phyloP scores from a whole-genome alignment of 2,329 filamentous ascomycete genomes.

The Curvularia sp. region DNA sequence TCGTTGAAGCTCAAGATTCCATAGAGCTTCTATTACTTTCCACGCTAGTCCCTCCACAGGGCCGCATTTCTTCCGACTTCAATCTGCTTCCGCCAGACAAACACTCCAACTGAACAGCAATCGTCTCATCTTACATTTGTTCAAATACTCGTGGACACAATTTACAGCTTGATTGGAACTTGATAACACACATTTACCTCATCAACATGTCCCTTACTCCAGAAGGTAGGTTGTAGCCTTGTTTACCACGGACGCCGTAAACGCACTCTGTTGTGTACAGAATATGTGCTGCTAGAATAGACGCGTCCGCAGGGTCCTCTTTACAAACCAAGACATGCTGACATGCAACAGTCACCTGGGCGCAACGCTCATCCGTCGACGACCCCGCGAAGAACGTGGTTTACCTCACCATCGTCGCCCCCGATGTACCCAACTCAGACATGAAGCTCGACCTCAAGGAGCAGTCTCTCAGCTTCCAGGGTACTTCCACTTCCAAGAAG shows the following conservation, averaged over 20 bases:
- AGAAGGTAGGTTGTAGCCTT: conserved; percentile 51
- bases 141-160: conserved; percentile 1
- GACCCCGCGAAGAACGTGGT: conserved; percentile 91
- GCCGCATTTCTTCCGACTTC: conserved; percentile 47
- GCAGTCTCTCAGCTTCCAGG: conserved; percentile 82
- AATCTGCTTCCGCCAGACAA: conserved; percentile 33
- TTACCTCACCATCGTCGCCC: conserved; percentile 88
- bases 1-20: conserved; percentile 38
- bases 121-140: conserved; percentile 7
- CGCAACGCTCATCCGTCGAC: conserved; percentile 85
- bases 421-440: conserved; percentile 78
- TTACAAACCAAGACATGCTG: conserved; percentile 20
- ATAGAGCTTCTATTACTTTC: conserved; percentile 50
- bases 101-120: conserved; percentile 26
- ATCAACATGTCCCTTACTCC: conserved; percentile 45
- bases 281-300: neutral
- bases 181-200: conserved; percentile 8
- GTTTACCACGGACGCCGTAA: conserved; percentile 11
- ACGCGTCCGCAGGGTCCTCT: conserved; percentile 15
- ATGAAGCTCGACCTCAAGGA: conserved; percentile 76
- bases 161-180: conserved; percentile 8
- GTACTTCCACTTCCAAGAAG: conserved; percentile 83
- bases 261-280: neutral
- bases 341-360: conserved; percentile 80
- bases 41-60: conserved; percentile 47